Conservation (phyloP, 2,329 filamentous ascomycete genomes). For the Colletotrichum aenigma region DNA sequence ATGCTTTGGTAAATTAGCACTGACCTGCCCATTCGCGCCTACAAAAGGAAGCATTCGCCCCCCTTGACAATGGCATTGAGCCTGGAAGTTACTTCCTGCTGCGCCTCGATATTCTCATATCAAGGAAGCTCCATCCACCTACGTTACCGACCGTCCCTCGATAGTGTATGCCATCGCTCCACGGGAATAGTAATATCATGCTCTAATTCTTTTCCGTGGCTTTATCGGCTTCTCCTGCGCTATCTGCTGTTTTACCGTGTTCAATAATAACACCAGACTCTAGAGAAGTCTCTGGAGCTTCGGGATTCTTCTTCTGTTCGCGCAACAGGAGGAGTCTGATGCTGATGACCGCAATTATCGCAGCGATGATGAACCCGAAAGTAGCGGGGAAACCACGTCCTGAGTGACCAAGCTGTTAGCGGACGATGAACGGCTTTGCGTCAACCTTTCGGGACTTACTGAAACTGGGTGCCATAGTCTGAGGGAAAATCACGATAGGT, state of each 20-base stretch:
- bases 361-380: constrained; percentile 16
- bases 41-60: not conserved
- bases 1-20: not conserved
- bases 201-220: not conserved
- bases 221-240: not conserved
- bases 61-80: not conserved
- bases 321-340: not conserved
- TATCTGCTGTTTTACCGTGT: not conserved
- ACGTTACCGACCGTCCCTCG: not conserved
- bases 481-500: constrained; percentile 4
- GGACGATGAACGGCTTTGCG: not conserved
- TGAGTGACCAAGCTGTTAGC: not conserved
- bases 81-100: not conserved
- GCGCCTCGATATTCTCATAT: not conserved
- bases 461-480: not conserved
- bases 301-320: constrained; percentile 1
- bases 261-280: not conserved
- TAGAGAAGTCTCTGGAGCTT: not conserved
- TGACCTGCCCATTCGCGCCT: not conserved
- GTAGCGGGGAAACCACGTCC: constrained; percentile 18
- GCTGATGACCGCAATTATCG: not conserved
- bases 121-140: not conserved
- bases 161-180: not conserved
- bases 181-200: not conserved
- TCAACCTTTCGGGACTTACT: not conserved